Evolutionary conservation across 2,329 filamentous ascomycete species (phyloP), one percentile per base, ranked within the genome.

Genomic region (Ophiostoma novo-ulmi): DNA sequence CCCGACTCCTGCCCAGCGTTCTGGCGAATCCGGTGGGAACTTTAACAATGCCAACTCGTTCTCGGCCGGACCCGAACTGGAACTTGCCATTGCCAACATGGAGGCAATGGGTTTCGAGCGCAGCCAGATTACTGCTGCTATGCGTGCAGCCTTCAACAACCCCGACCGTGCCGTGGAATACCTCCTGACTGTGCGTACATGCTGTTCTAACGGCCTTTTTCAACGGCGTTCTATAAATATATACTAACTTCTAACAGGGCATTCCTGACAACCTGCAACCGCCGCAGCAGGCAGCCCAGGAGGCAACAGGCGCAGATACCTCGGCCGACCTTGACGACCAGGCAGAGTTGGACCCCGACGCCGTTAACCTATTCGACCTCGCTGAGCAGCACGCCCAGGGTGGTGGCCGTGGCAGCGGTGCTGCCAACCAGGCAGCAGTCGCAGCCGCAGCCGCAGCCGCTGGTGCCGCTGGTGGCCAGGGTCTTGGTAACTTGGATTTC

Each of bases 161-260:
- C 93, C 94, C 17, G 94, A 98, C 80, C 93, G 95, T 76, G 95
- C 95, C 70, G 94, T 99, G 71, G 95, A 99, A 80, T 99, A 99
- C 78, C 87, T 99, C 14, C 80, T 99, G 78, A 97, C 82, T 75
- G 93, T 95, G 80, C 81, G 90, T 82, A 13, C n/a, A 17, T 22
- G 41, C 5, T 26, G 13, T 13, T 36, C 3, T 44, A 7, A 5
- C 3, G 2, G 44, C 17, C 17, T 20, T 39, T n/a, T 20, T 4
- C 20, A 64, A 10, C 26, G 61, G 14, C 35, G 7, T 39, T 22
- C 3, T 22, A 52, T 22, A 4, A 39, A 17, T 6, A 10, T 36
- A 14, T 63, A 8, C 52, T 68, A 52, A 71, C 70, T 41, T 17
- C 20, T 17, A 31, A 31, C 11, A 96, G 92, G 95, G 95, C 69